phyloP scores from a whole-genome alignment of 345 rosid genomes.

The Camelina neglecta region DNA sequence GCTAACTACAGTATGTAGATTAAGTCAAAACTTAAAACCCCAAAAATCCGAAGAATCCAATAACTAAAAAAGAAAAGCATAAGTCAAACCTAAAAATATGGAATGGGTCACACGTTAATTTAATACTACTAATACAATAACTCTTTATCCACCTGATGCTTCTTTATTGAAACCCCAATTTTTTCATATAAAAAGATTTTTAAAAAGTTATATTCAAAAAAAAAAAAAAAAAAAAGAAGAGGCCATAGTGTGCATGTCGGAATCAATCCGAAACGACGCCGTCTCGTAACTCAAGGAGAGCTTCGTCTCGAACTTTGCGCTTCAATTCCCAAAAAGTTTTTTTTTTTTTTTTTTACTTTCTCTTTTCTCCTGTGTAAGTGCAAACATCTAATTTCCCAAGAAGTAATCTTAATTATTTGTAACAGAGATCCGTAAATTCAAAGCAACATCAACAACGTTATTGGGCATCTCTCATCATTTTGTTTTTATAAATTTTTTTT shows the following conservation, averaged over 20 bases:
- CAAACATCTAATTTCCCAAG: slow-evolving; percentile 27
- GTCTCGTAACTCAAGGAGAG: slow-evolving; percentile 13
- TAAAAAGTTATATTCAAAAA: too few species aligned
- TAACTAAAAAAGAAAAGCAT: slow-evolving; percentile 24
- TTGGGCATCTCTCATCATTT: slow-evolving; percentile 42
- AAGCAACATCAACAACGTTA: slow-evolving; percentile 40
- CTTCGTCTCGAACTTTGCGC: slow-evolving; percentile 41
- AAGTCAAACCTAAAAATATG: slow-evolving; percentile 29
- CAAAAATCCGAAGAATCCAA: slow-evolving; percentile 20
- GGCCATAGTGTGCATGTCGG: slow-evolving; percentile 33
- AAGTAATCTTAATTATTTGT: background rate
- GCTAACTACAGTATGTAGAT: slow-evolving; percentile 8
- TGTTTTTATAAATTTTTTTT: background rate
- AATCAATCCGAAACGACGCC: slow-evolving; percentile 7
- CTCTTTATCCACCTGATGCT: background rate
- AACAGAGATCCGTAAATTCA: slow-evolving; percentile 36
- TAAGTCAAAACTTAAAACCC: slow-evolving; percentile 25
- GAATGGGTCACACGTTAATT: slow-evolving; percentile 32
- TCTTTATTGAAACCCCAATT: background rate
- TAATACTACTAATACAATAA: background rate
- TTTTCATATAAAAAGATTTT: too few species aligned
- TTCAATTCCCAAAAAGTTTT: slow-evolving; percentile 27
- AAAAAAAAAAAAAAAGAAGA: background rate
- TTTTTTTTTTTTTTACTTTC: background rate
- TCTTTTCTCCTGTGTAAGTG: slow-evolving; percentile 32